Conservation (phyloP, 2,329 filamentous ascomycete genomes). For the Nothomitra cinnamomea region DNA sequence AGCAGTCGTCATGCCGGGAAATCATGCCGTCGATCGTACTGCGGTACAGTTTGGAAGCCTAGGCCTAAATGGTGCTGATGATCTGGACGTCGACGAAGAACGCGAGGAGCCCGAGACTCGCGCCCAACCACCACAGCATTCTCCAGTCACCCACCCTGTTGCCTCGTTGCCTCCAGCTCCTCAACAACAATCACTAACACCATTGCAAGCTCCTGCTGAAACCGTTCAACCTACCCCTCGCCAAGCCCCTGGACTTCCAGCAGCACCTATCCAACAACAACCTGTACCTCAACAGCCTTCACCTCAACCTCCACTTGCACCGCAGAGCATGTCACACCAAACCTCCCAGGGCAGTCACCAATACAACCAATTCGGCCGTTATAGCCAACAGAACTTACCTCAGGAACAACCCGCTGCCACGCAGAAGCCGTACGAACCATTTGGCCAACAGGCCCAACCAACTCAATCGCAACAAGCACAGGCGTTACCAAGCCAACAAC, state of each 20-base stretch:
- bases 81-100: slow-evolving; percentile 76
- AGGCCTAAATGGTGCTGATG: slow-evolving; percentile 63
- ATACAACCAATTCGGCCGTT: slow-evolving; percentile 53
- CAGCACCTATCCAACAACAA: slow-evolving; percentile 10
- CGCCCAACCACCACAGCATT: slow-evolving; percentile 82
- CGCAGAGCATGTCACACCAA: slow-evolving; percentile 23
- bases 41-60: slow-evolving; percentile 95
- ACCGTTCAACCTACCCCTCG: slow-evolving; percentile 31
- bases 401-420: slow-evolving; percentile 41
- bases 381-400: slow-evolving; percentile 41
- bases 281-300: slow-evolving; percentile 15
- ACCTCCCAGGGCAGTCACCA: slow-evolving; percentile 11
- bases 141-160: slow-evolving; percentile 69
- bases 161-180: slow-evolving; percentile 67
- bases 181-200: slow-evolving; percentile 24
- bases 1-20: slow-evolving; percentile 93
- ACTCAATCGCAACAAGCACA: slow-evolving; percentile 25
- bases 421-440: slow-evolving; percentile 79
- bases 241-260: slow-evolving; percentile 30
- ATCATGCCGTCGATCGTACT: slow-evolving; percentile 82
- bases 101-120: slow-evolving; percentile 91
- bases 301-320: slow-evolving; percentile 20
- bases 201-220: slow-evolving; percentile 24
- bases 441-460: slow-evolving; percentile 50
- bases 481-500: slow-evolving; percentile 39